phyloP scores from a whole-genome alignment of 768 basidiomycete species.

The Pulveroboletus ravenelii region DNA sequence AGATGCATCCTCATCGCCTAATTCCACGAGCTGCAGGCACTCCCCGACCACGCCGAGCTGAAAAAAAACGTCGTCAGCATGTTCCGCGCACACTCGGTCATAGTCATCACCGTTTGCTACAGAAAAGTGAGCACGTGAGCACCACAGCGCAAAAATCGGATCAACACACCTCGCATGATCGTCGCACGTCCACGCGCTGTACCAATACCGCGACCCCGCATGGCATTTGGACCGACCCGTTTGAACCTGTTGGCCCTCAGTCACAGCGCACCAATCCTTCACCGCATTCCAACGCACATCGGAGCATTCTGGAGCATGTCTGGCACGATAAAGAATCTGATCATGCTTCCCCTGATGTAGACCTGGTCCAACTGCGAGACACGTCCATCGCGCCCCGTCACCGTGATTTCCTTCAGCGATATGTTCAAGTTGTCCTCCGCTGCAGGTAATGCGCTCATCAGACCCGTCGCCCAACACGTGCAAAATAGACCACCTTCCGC shows the following conservation, averaged over 20 bases:
- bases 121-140: conserved; percentile 18
- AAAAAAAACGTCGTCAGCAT: conserved; percentile 14
- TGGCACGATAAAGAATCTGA: conserved; percentile 98
- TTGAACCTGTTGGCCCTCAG: conserved; percentile 74
- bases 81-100: neutral
- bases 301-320: conserved; percentile 99
- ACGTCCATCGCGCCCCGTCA: conserved; percentile 95
- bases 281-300: conserved; percentile 60
- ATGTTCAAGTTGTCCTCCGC: conserved; percentile 99
- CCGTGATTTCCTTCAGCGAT: conserved; percentile 92
- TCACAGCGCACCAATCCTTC: conserved; percentile 3
- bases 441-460: conserved; percentile 34
- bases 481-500: conserved; percentile 65
- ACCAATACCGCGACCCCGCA: conserved; percentile 98
- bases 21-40: conserved; percentile 75
- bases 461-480: conserved; percentile 8
- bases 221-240: conserved; percentile 95
- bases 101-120: conserved; percentile 68
- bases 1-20: conserved; percentile 51
- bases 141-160: conserved; percentile 5
- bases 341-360: conserved; percentile 97
- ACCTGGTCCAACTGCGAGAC: conserved; percentile 99
- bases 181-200: conserved; percentile 98
- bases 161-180: conserved; percentile 86
- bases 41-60: conserved; percentile 86